These are phyloP conservation scores for Sanghuangporus sanghuang DNA, from an alignment of 1,284 basidiomycete genomes.

Conservation along the genomic window DNA sequence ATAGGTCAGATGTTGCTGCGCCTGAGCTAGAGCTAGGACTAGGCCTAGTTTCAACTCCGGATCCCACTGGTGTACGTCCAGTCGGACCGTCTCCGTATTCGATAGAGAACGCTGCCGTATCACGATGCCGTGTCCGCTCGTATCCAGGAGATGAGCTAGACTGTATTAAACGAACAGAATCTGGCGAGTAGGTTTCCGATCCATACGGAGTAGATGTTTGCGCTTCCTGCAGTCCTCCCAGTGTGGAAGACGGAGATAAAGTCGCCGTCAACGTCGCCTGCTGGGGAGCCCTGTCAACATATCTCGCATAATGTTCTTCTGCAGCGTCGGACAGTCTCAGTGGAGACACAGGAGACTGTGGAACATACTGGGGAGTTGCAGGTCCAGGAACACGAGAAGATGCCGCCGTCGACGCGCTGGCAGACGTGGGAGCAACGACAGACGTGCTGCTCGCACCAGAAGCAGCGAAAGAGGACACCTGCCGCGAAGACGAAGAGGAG, in stretches of 20 bases:
- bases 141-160: neutral
- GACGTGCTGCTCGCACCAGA: neutral
- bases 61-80: neutral
- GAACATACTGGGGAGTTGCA: neutral
- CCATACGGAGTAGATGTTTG: neutral
- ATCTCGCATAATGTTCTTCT: neutral
- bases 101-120: neutral
- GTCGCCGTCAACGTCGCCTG: neutral
- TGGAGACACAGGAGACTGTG: neutral
- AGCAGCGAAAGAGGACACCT: neutral
- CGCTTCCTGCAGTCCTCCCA: neutral
- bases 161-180: neutral
- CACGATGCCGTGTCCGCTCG: neutral
- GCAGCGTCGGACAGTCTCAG: neutral
- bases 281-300: neutral
- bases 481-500: neutral
- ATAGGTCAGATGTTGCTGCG: neutral
- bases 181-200: neutral
- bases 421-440: neutral
- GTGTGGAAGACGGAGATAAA: neutral
- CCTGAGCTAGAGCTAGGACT: neutral
- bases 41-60: neutral
- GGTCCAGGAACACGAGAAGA: constrained; percentile 1
- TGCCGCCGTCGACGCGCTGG: neutral
- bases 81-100: neutral